phyloP scores from a whole-genome alignment of 164 flowering plant genomes.

The Chimonanthus praecox region DNA sequence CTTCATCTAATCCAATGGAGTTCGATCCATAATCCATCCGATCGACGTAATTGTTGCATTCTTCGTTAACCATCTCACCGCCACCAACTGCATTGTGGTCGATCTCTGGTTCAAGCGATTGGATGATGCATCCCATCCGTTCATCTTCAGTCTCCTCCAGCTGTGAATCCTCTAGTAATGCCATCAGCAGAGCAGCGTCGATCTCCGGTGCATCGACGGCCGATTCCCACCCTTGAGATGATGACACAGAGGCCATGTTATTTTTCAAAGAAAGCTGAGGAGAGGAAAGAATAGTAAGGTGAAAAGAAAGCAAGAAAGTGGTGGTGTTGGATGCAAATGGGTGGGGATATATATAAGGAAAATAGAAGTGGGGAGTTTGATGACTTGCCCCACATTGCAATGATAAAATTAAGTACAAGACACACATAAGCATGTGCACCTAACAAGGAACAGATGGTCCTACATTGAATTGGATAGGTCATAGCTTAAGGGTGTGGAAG shows the following conservation, averaged over 20 bases:
- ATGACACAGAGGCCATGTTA: background rate
- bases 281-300: background rate
- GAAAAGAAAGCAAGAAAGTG: background rate
- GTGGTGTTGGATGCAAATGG: background rate
- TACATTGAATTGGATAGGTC: background rate
- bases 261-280: background rate
- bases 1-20: background rate
- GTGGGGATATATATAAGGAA: background rate
- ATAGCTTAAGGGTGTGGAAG: background rate
- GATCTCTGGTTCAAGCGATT: constrained; percentile 25
- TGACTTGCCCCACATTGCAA: background rate
- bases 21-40: constrained; percentile 4
- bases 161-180: constrained; percentile 24
- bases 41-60: background rate
- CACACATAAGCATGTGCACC: constrained; percentile 3
- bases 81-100: background rate
- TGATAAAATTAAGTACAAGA: background rate
- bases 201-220: background rate
- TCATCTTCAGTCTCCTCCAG: constrained; percentile 19
- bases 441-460: background rate
- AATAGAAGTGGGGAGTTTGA: background rate
- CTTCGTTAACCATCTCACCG: background rate
- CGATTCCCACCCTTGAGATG: background rate
- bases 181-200: constrained; percentile 16
- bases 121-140: constrained; percentile 13